phyloP scores from a whole-genome alignment of 108 stramenopile species.

The Phaeodactylum tricornutum region DNA sequence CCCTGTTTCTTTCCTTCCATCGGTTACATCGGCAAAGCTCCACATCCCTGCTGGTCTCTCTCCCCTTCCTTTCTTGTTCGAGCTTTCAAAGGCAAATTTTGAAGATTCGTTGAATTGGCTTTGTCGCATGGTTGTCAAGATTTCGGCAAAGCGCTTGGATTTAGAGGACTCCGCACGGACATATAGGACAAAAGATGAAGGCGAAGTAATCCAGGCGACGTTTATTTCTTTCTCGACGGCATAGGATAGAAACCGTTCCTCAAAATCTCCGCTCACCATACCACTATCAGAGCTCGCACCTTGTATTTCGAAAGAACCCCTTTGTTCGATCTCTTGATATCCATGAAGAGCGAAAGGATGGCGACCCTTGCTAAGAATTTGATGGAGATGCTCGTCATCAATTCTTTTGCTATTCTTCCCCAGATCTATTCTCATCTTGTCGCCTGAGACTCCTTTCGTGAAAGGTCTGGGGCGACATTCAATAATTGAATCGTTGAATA shows the following conservation, averaged over 20 bases:
- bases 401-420: constrained; percentile 3
- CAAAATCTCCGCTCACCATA: constrained; percentile 8
- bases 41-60: too few relatives aligned
- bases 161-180: too few relatives aligned
- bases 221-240: constrained; percentile 34
- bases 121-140: too few relatives aligned
- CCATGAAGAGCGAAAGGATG: constrained; percentile 38
- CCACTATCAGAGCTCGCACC: constrained; percentile 2
- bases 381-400: constrained; percentile 23
- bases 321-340: constrained; percentile 22
- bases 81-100: too few relatives aligned
- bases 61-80: too few relatives aligned
- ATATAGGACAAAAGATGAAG: too few relatives aligned
- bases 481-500: constrained; percentile 64
- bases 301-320: constrained; percentile 23
- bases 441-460: background rate
- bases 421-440: background rate
- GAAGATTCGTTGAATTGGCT: too few relatives aligned
- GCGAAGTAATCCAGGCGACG: too few relatives aligned
- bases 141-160: too few relatives aligned
- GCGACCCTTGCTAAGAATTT: constrained; percentile 38
- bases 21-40: too few relatives aligned
- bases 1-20: too few relatives aligned
- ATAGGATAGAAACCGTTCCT: constrained; percentile 47
- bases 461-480: constrained; percentile 12